These are phyloP conservation scores for Coelastrella sp. DNA, from an alignment of 139 green algal genomes.

Conservation along the genomic window DNA sequence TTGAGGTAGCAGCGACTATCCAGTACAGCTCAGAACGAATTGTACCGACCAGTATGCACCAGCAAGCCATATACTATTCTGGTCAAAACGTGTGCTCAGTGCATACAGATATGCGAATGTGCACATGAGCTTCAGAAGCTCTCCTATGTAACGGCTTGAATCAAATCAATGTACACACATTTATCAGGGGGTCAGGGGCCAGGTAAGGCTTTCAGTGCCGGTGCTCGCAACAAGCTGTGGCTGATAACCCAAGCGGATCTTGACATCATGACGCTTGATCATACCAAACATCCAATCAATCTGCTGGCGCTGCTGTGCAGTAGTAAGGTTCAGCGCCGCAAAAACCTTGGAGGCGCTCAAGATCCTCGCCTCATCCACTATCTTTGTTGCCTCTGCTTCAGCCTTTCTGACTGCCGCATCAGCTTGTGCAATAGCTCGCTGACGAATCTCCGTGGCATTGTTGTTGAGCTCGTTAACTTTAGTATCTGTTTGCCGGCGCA, in stretches of 20 bases:
- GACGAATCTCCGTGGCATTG: background rate
- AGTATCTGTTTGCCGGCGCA: background rate
- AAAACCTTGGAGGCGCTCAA: background rate
- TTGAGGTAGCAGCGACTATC: too few relatives aligned
- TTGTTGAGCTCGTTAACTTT: conserved; percentile 27
- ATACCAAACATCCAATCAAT: conserved; percentile 13
- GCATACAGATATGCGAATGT: too few relatives aligned
- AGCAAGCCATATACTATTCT: too few relatives aligned
- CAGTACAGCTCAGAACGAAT: too few relatives aligned
- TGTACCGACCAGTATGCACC: too few relatives aligned
- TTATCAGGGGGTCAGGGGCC: too few relatives aligned
- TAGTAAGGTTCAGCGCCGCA: background rate
- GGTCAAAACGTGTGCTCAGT: too few relatives aligned
- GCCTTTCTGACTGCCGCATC: background rate
- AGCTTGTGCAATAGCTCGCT: background rate
- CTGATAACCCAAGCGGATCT: conserved; percentile 4
- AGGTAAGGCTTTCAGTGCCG: too few relatives aligned
- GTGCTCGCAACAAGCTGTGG: background rate
- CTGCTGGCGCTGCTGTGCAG: background rate
- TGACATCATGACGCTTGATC: conserved; percentile 9
- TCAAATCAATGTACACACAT: too few relatives aligned
- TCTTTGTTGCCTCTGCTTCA: background rate
- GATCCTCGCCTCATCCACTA: conserved; percentile 2
- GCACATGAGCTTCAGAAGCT: too few relatives aligned
- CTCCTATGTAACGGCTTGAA: too few relatives aligned